Base-by-base conservation (phyloP, 371 early-diverging fungal species). In the Batrachochytrium dendrobatidis region DNA sequence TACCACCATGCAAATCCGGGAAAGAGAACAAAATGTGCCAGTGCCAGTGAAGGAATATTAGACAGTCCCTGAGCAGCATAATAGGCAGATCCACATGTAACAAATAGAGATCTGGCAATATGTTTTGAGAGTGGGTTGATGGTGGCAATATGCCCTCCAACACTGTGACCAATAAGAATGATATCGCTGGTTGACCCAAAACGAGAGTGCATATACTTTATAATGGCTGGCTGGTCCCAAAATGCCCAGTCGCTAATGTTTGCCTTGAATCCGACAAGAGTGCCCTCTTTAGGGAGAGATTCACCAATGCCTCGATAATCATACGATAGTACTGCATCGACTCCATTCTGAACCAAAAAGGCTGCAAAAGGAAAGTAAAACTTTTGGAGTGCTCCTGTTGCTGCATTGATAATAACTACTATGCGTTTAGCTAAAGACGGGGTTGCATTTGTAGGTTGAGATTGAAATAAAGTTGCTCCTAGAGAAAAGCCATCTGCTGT, bases 241-340 rank as follows among this genome's bases (percentile, higher is more conserved):
- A 12, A n/a, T n/a, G 39, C 39, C 39, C 39, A 39, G 39, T 39
- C 39, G 39, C n/a, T 39, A n/a, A 39, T 39, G 39, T 39, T n/a
- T n/a, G 39, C 39, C 39, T 15, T n/a, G 39, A 39, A 39, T 39
- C 39, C 39, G 39, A 12, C 15, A 12, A 39, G 39, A 12, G 39
- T 15, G 15, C n/a, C n/a, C 15, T n/a, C n/a, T n/a, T 12, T 12
- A 12, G 39, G 39, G 15, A 39, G 12, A 12, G 39, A 39, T n/a
- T n/a, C 39, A n/a, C 39, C 39, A n/a, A 39, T n/a, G 39, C 39
- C 39, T 39, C 39, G 12, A n/a, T 39, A 39, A n/a, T 39, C 39
- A n/a, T 15, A 39, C 39, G 39, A 15, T 12, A 39, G 12, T n/a
- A n/a, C 39, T n/a, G 39, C 39, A n/a, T 12, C 39, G 39, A 39